These are phyloP conservation scores for Venturia nashicola DNA, from an alignment of 2,329 filamentous ascomycete genomes.

Conservation along the genomic window DNA sequence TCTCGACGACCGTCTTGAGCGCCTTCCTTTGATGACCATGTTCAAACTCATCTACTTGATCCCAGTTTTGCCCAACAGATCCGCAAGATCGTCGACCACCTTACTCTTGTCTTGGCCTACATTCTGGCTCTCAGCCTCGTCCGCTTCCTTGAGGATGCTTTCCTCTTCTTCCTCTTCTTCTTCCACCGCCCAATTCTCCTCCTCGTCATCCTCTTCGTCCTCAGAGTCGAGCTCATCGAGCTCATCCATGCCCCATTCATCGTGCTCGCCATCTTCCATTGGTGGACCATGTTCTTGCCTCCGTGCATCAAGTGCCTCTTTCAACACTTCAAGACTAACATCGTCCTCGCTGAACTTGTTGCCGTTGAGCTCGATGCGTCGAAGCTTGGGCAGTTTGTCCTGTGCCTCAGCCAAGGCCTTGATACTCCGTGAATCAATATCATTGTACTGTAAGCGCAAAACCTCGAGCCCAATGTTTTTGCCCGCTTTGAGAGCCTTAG, in stretches of 20 bases:
- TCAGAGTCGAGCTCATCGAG: slow-evolving; percentile 76
- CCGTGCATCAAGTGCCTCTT: slow-evolving; percentile 55
- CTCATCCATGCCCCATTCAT: slow-evolving; percentile 43
- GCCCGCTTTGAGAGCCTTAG: slow-evolving; percentile 58
- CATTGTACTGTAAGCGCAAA: slow-evolving; percentile 83
- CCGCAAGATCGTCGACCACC: slow-evolving; percentile 70
- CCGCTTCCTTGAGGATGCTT: slow-evolving; percentile 36
- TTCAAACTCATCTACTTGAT: slow-evolving; percentile 4
- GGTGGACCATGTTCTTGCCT: slow-evolving; percentile 45
- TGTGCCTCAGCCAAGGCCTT: slow-evolving; percentile 59
- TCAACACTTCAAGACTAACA: slow-evolving; percentile 53
- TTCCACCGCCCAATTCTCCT: slow-evolving; percentile 15
- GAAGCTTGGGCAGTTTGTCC: slow-evolving; percentile 57
- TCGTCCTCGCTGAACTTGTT: slow-evolving; percentile 92
- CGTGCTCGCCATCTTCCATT: slow-evolving; percentile 39
- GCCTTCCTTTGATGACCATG: neutral
- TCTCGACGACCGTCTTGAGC: neutral
- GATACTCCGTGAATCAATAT: slow-evolving; percentile 69
- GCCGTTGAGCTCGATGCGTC: slow-evolving; percentile 85
- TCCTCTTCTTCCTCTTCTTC: too few species aligned
- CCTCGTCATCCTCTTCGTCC: slow-evolving; percentile 61
- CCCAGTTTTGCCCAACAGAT: slow-evolving; percentile 60
- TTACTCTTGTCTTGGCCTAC: slow-evolving; percentile 59
- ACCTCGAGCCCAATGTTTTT: slow-evolving; percentile 69
- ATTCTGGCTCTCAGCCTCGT: slow-evolving; percentile 62